Evolutionary conservation across 2,329 filamentous ascomycete species (phyloP), one percentile per base, ranked within the genome.

Genomic region (Phialemonium atrogriseum): DNA sequence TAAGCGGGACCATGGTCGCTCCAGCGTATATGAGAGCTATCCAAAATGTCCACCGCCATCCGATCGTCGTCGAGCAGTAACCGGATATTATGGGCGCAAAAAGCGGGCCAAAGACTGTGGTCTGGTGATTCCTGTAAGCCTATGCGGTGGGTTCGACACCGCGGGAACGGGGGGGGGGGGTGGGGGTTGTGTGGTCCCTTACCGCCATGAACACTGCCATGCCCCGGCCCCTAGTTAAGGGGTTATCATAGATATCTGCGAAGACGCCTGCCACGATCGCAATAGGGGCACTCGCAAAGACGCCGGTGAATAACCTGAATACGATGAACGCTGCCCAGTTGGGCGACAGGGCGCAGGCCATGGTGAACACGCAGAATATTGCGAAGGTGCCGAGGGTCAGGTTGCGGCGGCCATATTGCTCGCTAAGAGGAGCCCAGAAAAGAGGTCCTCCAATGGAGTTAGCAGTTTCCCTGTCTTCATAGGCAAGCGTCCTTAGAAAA

Each of bases 21-120:
- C 70, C 79, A 3, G 80, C 81, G 33, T 84, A 63, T 12, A 87
- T 81, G 11, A 84, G 60, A 10, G 63, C 78, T 15, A 85, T 67
- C 71, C 79, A 84, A 47, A 83, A 83, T 2, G 69, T 58, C 80
- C 80, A 84, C 24, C 74, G 66, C 80, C 80, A 84, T 16, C 68
- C 70, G 16, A 80, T 66, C 2, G 62, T 64, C 2, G 62, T 49
- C 1, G 72, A 62, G 23, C 73, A 68, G 52, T 70, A 83, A 8
- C 78, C 80, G 1, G 73, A 75, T 14, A 80, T 64, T 11, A 80
- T 70, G 3, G 80, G 80, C 1, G 76, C 73, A 3, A 78, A 52
- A n/a, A 84, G 63, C 1, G 77, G 80, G 0, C 80, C 80, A 26
- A 73, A 73, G 1, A 73, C 68, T 4, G 80, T 84, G 10, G 67